Base-by-base conservation (phyloP, 768 basidiomycete genomes). In the Pulveroboletus sp. region DNA sequence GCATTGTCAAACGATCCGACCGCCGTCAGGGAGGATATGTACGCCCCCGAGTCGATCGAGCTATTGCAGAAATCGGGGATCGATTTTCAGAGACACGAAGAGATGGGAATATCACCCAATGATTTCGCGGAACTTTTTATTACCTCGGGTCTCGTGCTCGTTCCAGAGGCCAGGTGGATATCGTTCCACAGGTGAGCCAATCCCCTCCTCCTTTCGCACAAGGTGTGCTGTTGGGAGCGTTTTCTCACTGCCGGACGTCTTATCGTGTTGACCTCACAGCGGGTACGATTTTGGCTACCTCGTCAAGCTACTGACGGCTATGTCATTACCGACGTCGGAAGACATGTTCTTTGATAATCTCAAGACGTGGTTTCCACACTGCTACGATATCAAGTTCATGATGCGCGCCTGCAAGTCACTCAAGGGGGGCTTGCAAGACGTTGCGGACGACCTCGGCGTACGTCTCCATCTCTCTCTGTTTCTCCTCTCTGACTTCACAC, bases 221-320 rank as follows among this genome's bases (percentile, higher is more conserved):
- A n/a, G n/a, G n/a, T n/a, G n/a, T n/a, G n/a, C n/a, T n/a, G n/a
- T n/a, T n/a, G n/a, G n/a, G n/a, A n/a, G n/a, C n/a, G n/a, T n/a
- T n/a, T n/a, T n/a, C n/a, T n/a, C n/a, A n/a, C n/a, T n/a, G n/a
- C n/a, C n/a, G n/a, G n/a, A n/a, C n/a, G n/a, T n/a, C n/a, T n/a
- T n/a, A n/a, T n/a, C n/a, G n/a, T n/a, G n/a, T n/a, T n/a, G n/a
- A n/a, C n/a, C n/a, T n/a, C 40, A 45, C 63, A 98, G 95, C 68
- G 96, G 95, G 42, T 98, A 98, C 70, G 96, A 99, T 69, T 98
- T 99, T 71, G 96, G 96, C 30, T 99, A 98, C 67, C 89, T 99
- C 59, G 83, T 99, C 69, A 96, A 95, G 68, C 79, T 98, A 35
- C 78, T 99, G 43, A 89, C 90, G 20, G 86, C 81, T 53, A 76